A percentile compares a stretch with the other conserved stretches of the same genome.
Conservation (phyloP, 164 flowering plant species). For the Vitis vinifera region ASM3070453v1 NC_081806.1:5644001-5644500, state of each 20-base stretch:
- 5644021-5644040: not conserved
- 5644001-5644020: slow-evolving; percentile 4
- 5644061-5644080: slow-evolving; percentile 8
- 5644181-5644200: too few species aligned
- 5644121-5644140: too few species aligned
- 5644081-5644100: not conserved
- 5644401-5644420: slow-evolving; percentile 9
- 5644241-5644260: too few species aligned
- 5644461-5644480: slow-evolving; percentile 11
- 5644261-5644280: too few species aligned
- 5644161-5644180: too few species aligned
- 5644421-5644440: slow-evolving; percentile 7
- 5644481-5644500: not conserved
- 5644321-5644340: too few species aligned
- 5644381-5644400: slow-evolving; percentile 11
- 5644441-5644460: slow-evolving; percentile 20
- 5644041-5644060: slow-evolving; percentile 13
- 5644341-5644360: too few species aligned
- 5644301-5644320: too few species aligned
- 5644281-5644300: too few species aligned
- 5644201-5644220: too few species aligned
- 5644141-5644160: too few species aligned
- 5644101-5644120: not conserved
- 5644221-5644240: too few species aligned
- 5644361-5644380: slow-evolving; percentile 8